A percentile compares a stretch with the other conserved stretches of the same genome.
Evolutionary conservation across 2,329 filamentous ascomycete species (phyloP).

Genomic region (Fusarium foetens): DNA sequence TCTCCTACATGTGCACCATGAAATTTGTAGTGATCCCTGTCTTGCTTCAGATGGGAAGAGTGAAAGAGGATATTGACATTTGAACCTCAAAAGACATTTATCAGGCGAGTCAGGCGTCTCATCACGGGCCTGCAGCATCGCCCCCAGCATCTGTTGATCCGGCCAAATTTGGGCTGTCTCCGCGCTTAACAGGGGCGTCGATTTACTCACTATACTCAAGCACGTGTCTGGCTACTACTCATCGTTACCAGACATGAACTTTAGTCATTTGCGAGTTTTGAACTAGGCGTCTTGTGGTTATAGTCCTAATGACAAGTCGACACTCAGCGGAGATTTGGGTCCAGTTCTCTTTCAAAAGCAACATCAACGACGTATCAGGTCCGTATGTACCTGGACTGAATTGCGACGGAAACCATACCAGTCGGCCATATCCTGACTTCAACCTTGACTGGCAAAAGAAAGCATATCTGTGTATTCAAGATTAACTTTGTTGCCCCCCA

Average conservation of each 20-base stretch:
- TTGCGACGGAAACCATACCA: background rate
- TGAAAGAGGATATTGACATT: constrained; percentile 2
- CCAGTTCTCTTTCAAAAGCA: background rate
- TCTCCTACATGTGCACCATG: constrained; percentile 6
- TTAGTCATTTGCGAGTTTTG: background rate
- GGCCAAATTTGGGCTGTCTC: constrained; percentile 13
- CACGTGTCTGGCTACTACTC: constrained; percentile 27
- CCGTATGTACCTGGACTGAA: background rate
- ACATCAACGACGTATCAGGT: background rate
- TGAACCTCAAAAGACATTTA: constrained; percentile 7
- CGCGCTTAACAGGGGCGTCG: constrained; percentile 15
- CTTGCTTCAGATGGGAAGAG: constrained; percentile 8
- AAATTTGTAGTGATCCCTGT: constrained; percentile 19
- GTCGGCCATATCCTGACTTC: background rate
- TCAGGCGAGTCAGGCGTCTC: constrained; percentile 16
- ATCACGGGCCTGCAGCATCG: constrained; percentile 32
- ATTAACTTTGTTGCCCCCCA: background rate
- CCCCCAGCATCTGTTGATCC: constrained; percentile 35
- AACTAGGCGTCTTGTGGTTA: background rate
- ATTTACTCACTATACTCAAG: constrained; percentile 20
- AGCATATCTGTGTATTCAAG: background rate
- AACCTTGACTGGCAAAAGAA: background rate
- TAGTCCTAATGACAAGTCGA: background rate
- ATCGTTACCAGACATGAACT: background rate
- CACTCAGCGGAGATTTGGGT: background rate